Conservation (phyloP, 192 early-diverging fungal species). For the Ambispora gerdemannii region DNA sequence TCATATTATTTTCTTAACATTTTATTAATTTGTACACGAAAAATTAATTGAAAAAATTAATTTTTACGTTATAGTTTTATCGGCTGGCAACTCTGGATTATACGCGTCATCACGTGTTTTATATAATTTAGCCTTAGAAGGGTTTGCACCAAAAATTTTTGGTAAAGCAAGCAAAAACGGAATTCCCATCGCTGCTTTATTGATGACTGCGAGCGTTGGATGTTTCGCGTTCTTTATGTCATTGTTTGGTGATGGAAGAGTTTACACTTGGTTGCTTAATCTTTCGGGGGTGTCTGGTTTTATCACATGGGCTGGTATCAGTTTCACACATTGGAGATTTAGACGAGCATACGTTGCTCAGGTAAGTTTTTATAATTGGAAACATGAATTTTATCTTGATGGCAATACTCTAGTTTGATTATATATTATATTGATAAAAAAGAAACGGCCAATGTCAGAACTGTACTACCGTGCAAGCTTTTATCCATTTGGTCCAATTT, state of each 20-base stretch:
- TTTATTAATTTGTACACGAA: not conserved
- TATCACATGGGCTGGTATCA: constrained; percentile 85
- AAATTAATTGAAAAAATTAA: not conserved
- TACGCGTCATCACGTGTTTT: constrained; percentile 69
- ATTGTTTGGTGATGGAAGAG: constrained; percentile 49
- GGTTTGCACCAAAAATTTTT: constrained; percentile 62
- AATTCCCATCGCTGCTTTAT: constrained; percentile 58
- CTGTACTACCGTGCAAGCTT: constrained; percentile 76
- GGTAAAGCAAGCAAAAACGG: constrained; percentile 47
- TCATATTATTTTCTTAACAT: not conserved
- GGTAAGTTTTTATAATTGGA: constrained; percentile 46
- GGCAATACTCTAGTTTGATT: constrained; percentile 33
- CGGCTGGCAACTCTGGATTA: constrained; percentile 72
- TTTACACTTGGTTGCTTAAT: constrained; percentile 68
- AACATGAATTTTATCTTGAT: constrained; percentile 58
- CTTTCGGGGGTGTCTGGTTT: constrained; percentile 78
- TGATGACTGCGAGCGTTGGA: constrained; percentile 54
- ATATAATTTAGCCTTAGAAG: constrained; percentile 57
- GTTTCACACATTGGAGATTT: constrained; percentile 81
- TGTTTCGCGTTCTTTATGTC: constrained; percentile 56
- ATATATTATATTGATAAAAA: not conserved
- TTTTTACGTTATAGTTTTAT: constrained; percentile 41
- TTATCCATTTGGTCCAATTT: constrained; percentile 72
- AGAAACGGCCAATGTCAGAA: constrained; percentile 33
- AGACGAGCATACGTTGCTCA: constrained; percentile 76